A percentile compares a stretch with the other conserved stretches of the same genome.
Conservation (phyloP, 164 flowering plant genomes). For the Saururus chinensis region DNA sequence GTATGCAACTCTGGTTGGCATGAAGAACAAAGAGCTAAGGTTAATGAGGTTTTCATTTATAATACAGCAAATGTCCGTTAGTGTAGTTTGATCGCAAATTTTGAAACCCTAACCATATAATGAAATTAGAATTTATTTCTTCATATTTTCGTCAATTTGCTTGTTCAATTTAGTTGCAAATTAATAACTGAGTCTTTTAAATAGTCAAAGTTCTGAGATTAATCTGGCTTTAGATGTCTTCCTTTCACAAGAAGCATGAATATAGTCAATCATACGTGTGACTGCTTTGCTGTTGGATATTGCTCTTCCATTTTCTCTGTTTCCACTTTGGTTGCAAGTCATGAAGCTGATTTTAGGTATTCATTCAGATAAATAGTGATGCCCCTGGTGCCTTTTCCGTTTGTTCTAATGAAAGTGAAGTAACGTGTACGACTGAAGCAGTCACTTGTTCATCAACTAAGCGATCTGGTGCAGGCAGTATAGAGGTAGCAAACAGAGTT, state of each 20-base stretch:
- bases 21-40: too few relatives aligned
- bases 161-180: neutral
- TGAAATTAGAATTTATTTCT: too few relatives aligned
- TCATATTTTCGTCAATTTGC: neutral
- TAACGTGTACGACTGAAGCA: neutral
- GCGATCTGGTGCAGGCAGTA: conserved; percentile 2
- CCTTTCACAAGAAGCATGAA: neutral
- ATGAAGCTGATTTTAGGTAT: neutral
- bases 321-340: neutral
- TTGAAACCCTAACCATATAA: too few relatives aligned
- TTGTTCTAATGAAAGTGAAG: neutral
- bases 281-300: neutral
- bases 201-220: too few relatives aligned
- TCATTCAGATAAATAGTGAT: neutral
- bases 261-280: neutral
- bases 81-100: too few relatives aligned
- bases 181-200: neutral
- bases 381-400: neutral
- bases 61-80: too few relatives aligned
- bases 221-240: neutral
- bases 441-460: neutral
- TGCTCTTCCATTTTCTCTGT: neutral
- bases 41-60: too few relatives aligned
- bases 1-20: neutral
- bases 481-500: conserved; percentile 7